Percentiles rank a stretch among this genome's conserved stretches.
These are phyloP conservation scores for Talaromyces nanjingensis DNA, from an alignment of 495 filamentous ascomycete species.

Conservation along the genomic window DNA sequence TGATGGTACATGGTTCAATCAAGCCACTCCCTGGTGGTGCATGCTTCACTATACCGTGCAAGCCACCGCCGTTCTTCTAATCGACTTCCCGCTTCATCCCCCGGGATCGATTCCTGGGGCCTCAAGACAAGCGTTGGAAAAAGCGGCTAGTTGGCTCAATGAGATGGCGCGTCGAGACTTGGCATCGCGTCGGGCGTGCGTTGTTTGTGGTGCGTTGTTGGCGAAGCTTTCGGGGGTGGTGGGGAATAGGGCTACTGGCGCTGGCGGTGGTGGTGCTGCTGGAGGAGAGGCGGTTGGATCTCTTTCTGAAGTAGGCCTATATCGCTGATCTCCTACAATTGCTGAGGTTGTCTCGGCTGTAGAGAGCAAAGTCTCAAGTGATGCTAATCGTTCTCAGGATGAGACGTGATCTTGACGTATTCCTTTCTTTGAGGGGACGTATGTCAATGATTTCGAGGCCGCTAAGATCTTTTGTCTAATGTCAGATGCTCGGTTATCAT, in stretches of 20 bases:
- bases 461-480: not conserved
- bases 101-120: constrained; percentile 32
- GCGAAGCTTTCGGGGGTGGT: constrained; percentile 26
- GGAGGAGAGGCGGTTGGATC: not conserved
- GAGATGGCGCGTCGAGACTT: constrained; percentile 34
- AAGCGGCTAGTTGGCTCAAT: constrained; percentile 36
- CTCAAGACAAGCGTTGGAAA: constrained; percentile 29
- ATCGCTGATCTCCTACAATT: not conserved
- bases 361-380: not conserved
- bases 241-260: not conserved
- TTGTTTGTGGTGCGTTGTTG: constrained; percentile 25
- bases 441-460: not conserved
- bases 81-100: constrained; percentile 37
- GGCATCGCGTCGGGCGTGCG: constrained; percentile 38
- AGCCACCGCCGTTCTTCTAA: constrained; percentile 44
- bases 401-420: not conserved
- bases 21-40: constrained; percentile 49
- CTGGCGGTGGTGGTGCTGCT: not conserved
- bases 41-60: constrained; percentile 53
- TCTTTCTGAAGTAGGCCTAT: constrained; percentile 3
- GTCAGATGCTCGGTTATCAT: not conserved
- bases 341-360: not conserved
- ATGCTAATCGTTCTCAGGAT: constrained; percentile 3
- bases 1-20: constrained; percentile 32
- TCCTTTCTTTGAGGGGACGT: not conserved